Base-by-base conservation (phyloP, 768 basidiomycete species). In the Psilocybe subaeruginosa region DNA sequence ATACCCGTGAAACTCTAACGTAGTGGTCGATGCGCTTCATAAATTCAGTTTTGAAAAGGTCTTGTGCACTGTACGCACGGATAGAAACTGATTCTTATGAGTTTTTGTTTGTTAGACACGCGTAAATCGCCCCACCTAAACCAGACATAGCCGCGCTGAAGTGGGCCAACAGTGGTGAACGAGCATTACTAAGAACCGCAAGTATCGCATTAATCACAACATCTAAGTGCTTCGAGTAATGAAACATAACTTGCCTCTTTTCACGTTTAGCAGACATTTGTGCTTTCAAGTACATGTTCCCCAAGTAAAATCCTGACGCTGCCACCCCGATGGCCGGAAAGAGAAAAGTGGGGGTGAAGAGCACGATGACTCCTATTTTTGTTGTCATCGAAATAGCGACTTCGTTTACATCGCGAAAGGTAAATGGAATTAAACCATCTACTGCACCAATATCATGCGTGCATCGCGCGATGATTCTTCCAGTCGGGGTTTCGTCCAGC, bases 1-100 rank as follows among this genome's bases (percentile, higher is more conserved):
- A 82, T 0, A 76, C 75, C 16, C 81, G 68, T 3, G 79, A 74
- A 35, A 81, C 73, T 31, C 79, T 72, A n/a, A 77, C 76, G 59
- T 82, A 88, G 19, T 76, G 75, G 70, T 90, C 82, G 43, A 89
- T 82, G 8, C 83, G 77, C 31, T 74, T 70, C 52, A 81, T 67
- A 5, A 82, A 80, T 62, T 83, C 77, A 41, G 60, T 57, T 63
- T 69, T 80, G 74, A 80, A 87, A 2, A 71, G 59, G 29, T 75
- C 70, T 72, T 89, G 80, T 5, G 84, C 85, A 3, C 82, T 82
- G 66, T 86, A 91, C 0, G 89, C 89, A 35, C 89, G 79, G 59
- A 91, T 85, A 9, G 86, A 81, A 23, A 74, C 80, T 82, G 49
- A 19, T 49, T 39, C 19, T 27, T 27, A 45, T 31, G 4, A 46